These are phyloP conservation scores for Cafeteria roenbergensis DNA, from an alignment of 108 stramenopile species.

Conservation along the genomic window DNA sequence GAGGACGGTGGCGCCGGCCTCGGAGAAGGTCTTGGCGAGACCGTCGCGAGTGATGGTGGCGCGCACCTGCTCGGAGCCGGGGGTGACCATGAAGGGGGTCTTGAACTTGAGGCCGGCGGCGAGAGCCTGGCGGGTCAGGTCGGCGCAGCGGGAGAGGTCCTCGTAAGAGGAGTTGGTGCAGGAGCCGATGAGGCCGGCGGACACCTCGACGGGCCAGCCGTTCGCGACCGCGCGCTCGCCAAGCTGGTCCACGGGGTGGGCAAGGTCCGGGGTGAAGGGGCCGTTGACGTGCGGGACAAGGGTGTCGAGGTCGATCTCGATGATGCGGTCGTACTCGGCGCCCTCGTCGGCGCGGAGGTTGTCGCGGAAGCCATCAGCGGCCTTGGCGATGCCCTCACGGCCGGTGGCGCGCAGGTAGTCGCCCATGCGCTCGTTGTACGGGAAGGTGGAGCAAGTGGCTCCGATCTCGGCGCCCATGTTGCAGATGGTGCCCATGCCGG, in stretches of 20 bases:
- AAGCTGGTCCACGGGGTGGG: conserved; percentile 5
- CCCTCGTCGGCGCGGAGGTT: conserved; percentile 32
- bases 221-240: conserved; percentile 13
- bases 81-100: conserved; percentile 29
- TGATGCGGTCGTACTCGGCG: conserved; percentile 34
- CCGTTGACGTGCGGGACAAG: conserved; percentile 32
- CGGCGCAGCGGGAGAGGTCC: conserved; percentile 36
- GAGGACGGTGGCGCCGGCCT: conserved; percentile 36
- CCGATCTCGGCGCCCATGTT: conserved; percentile 44
- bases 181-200: conserved; percentile 34
- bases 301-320: conserved; percentile 32
- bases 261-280: conserved; percentile 39
- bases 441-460: conserved; percentile 37
- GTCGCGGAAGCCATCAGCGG: conserved; percentile 27
- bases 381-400: conserved; percentile 25
- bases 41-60: conserved; percentile 39
- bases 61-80: conserved; percentile 34
- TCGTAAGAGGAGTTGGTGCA: conserved; percentile 42
- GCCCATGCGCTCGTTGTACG: conserved; percentile 26
- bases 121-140: conserved; percentile 26
- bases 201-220: conserved; percentile 29
- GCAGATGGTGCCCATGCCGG: conserved; percentile 37
- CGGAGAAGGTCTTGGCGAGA: conserved; percentile 26
- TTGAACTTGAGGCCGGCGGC: conserved; percentile 32
- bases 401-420: conserved; percentile 34